Evolutionary conservation across 2,329 filamentous ascomycete species (phyloP).

Genomic region (Beauveria sp.): DNA sequence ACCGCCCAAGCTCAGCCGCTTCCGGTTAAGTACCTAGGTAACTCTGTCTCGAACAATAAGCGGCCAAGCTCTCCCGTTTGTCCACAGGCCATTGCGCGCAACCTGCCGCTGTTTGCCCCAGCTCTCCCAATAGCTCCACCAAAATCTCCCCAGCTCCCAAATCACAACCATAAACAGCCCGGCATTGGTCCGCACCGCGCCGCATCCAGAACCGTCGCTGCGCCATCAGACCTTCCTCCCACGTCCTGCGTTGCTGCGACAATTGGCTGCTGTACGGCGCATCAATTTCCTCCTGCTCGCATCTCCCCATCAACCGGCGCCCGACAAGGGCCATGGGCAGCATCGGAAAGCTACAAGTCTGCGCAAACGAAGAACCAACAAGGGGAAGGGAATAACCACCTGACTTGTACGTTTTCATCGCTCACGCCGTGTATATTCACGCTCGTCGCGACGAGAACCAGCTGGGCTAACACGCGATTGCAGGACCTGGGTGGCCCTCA

Average conservation of each 20-base stretch:
- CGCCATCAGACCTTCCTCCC: neutral
- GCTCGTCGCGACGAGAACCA: neutral
- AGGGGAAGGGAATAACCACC: neutral
- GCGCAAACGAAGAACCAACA: conserved; percentile 2
- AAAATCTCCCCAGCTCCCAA: neutral
- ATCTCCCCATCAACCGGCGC: neutral
- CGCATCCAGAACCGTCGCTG: conserved; percentile 5
- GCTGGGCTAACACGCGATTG: neutral
- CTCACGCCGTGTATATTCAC: neutral
- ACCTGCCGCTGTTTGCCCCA: neutral
- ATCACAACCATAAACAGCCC: neutral
- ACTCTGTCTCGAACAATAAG: neutral
- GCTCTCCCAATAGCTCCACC: conserved; percentile 2
- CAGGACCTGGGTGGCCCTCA: neutral
- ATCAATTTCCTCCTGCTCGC: neutral
- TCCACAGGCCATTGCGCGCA: neutral
- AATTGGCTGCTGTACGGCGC: neutral
- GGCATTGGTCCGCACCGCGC: conserved; percentile 9
- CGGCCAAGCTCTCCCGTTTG: neutral
- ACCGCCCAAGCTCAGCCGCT: conserved; percentile 3
- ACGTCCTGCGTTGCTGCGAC: neutral
- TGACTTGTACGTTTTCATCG: neutral
- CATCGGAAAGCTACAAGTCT: neutral
- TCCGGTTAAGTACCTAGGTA: conserved; percentile 4
- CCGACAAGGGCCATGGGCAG: conserved; percentile 8